Percentiles rank a stretch among this genome's conserved stretches.
Evolutionary conservation across 495 filamentous ascomycete species (phyloP).

Genomic region (Pseudoneurospora amorphoporcata): DNA sequence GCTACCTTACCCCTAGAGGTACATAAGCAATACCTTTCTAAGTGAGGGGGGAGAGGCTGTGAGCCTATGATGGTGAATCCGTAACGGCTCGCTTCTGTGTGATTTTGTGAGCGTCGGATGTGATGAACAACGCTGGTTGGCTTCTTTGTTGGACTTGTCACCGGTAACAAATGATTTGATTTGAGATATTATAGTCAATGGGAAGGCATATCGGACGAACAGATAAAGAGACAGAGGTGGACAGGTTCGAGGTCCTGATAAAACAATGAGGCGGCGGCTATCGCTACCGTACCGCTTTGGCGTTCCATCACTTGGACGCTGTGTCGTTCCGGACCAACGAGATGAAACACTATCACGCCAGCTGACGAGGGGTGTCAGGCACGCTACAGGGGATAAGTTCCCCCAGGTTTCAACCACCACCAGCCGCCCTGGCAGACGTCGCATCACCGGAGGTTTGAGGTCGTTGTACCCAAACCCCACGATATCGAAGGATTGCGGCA

Average conservation of each 20-base stretch:
- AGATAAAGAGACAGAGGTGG: neutral
- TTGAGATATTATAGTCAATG: neutral
- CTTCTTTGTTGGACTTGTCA: neutral
- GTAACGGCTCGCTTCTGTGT: neutral
- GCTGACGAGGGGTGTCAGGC: neutral
- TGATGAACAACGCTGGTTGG: neutral
- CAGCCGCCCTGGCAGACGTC: neutral
- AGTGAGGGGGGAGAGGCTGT: neutral
- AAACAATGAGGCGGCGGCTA: neutral
- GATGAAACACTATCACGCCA: neutral
- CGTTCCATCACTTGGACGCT: neutral
- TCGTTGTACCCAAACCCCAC: neutral
- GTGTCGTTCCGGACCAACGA: neutral
- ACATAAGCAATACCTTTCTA: neutral
- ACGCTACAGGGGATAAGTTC: neutral
- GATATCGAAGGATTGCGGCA: neutral
- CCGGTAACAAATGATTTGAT: neutral
- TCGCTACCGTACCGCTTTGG: neutral
- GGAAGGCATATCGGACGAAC: neutral
- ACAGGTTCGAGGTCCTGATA: neutral
- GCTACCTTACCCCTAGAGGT: neutral
- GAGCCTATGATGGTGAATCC: neutral
- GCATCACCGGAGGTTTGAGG: neutral
- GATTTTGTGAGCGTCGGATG: neutral
- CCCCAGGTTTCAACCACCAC: neutral